Percentiles rank a stretch among this genome's conserved stretches.
phyloP scores from a whole-genome alignment of 371 early-diverging fungal genomes.

The Rhizopus sp. region DNA sequence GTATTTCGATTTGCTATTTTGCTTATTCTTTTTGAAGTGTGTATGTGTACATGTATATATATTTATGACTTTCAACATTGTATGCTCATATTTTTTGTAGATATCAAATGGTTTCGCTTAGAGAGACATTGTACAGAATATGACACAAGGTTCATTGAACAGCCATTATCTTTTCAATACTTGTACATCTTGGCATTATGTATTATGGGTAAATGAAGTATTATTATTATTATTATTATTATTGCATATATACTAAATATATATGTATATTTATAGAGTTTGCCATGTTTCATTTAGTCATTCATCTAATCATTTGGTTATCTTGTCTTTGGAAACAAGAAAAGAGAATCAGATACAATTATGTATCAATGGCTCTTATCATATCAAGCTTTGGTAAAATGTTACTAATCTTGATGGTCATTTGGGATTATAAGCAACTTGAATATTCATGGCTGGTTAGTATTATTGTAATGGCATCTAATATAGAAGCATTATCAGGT shows the following conservation, averaged over 20 bases:
- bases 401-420: constrained; percentile 87
- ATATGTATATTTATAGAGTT: constrained; percentile 30
- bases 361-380: constrained; percentile 77
- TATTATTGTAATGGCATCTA: constrained; percentile 79
- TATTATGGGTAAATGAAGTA: constrained; percentile 57
- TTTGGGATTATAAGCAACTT: constrained; percentile 90
- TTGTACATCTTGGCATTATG: constrained; percentile 77
- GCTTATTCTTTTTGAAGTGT: constrained; percentile 89
- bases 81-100: constrained; percentile 17
- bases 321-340: constrained; percentile 22
- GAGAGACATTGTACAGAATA: constrained; percentile 65
- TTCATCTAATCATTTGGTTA: constrained; percentile 38
- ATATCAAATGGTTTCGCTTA: constrained; percentile 91
- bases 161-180: constrained; percentile 75
- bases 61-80: no score
- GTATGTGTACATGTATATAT: constrained; percentile 39
- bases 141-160: constrained; percentile 58
- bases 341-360: constrained; percentile 50
- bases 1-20: constrained; percentile 80
- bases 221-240: background rate
- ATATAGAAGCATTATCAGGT: constrained; percentile 86
- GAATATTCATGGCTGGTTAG: constrained; percentile 85
- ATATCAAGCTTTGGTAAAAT: constrained; percentile 91
- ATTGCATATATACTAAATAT: no score
- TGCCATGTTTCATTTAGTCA: constrained; percentile 45